Evolutionary conservation across 1,139 yeast genomes (phyloP), one percentile per base, ranked within the genome.

Genomic region (Candida buenavistaensis): DNA sequence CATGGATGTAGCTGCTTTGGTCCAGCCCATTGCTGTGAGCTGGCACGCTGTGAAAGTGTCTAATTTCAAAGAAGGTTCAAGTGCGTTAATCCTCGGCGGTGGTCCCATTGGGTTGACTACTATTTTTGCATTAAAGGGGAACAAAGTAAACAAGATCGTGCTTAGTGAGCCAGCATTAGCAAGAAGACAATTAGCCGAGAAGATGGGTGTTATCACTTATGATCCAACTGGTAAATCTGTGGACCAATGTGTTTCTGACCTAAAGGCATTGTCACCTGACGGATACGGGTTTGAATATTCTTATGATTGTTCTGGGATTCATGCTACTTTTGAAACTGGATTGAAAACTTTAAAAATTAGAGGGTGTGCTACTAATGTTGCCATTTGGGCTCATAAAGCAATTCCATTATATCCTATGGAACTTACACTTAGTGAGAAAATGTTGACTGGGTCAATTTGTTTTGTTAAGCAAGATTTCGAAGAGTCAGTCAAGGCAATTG

Each of bases 31-130:
- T 35, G 62, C 71, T 17, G 77, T 72, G 6, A 59, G 73, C 8
- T 69, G 72, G 68, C 78, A 72, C 37, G 77, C 77, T 4, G 71
- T 68, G 5, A 52, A 62, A 32, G 57, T 64, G 4, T 55, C 75
- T 1, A 50, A 52, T 7, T 59, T 68, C 37, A 41, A 54, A 38
- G 51, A 48, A n/a, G 82, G 80, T 19, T 64, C 68, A 26, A 58
- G 70, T 10, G 82, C 78, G 3, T 72, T 79, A 28, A 53, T 78
- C 3, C 82, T 84, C 23, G 77, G 79, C 32, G 77, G 78, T 31
- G 85, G 85, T 5, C 82, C 84, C 19, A 78, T 79, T 50, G 85
- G 85, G 2, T 54, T 78, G 26, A 75, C 80, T 15, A 68, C 80
- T 1, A 61, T 78, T 21, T 55, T 78, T 32, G 82, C 82, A 1